Evolutionary conservation across 2,329 filamentous ascomycete genomes (phyloP).

Genomic region (Talaromyces sp.): DNA sequence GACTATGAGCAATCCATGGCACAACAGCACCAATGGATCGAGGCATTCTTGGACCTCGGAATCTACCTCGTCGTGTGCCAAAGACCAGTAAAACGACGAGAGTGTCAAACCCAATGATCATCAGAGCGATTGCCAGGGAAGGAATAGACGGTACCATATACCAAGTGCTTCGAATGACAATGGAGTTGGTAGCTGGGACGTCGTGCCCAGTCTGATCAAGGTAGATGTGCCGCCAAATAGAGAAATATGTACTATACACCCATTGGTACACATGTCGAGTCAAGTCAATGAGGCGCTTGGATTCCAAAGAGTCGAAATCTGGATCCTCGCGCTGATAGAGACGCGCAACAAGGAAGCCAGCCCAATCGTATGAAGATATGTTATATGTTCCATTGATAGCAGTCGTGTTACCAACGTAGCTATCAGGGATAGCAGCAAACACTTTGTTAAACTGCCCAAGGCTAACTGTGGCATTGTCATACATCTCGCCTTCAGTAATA

Average conservation of each 20-base stretch:
- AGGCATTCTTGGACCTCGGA: conserved; percentile 36
- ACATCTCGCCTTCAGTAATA: conserved; percentile 31
- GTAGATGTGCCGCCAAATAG: conserved; percentile 37
- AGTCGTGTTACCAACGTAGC: conserved; percentile 31
- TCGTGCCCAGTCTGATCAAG: conserved; percentile 28
- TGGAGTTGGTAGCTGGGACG: conserved; percentile 25
- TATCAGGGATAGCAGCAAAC: conserved; percentile 38
- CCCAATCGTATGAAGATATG: conserved; percentile 39
- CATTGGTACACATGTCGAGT: conserved; percentile 37
- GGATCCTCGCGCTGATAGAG: conserved; percentile 32
- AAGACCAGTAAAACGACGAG: conserved; percentile 37
- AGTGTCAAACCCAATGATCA: conserved; percentile 36
- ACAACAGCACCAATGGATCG: conserved; percentile 38
- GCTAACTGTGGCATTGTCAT: conserved; percentile 37
- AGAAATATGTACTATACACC: conserved; percentile 41
- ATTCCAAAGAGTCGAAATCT: conserved; percentile 28
- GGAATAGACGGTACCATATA: conserved; percentile 34
- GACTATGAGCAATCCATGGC: conserved; percentile 38
- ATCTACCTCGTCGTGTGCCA: conserved; percentile 35
- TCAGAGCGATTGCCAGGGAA: conserved; percentile 30
- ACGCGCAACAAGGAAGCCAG: conserved; percentile 37
- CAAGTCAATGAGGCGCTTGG: conserved; percentile 23
- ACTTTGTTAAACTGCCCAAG: conserved; percentile 41
- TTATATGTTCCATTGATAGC: conserved; percentile 28
- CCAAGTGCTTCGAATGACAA: conserved; percentile 35